phyloP scores from a whole-genome alignment of 1,284 basidiomycete genomes.

The Farysia itapuensis region DNA sequence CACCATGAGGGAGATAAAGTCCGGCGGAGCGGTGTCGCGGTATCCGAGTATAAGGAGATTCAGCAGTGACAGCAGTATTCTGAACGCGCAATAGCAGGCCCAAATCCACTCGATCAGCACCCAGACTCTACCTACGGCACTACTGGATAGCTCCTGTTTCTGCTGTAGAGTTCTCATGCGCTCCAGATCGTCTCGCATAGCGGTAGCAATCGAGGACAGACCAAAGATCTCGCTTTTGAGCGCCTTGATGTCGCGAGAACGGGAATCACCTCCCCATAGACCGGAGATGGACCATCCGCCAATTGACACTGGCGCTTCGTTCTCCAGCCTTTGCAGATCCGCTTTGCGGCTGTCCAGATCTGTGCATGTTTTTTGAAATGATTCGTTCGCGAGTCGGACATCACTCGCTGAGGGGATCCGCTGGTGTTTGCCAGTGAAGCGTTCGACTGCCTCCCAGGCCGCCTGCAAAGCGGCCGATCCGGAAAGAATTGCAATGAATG shows the following conservation, averaged over 20 bases:
- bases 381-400: conserved; percentile 18
- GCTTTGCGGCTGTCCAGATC: conserved; percentile 37
- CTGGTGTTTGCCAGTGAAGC: conserved; percentile 18
- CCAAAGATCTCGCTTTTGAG: conserved; percentile 60
- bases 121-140: conserved; percentile 54
- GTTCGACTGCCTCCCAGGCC: conserved; percentile 61
- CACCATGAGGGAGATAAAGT: conserved; percentile 56
- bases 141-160: conserved; percentile 54
- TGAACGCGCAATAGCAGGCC: conserved; percentile 60
- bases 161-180: conserved; percentile 53
- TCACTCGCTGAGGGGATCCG: conserved; percentile 21
- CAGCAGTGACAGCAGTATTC: conserved; percentile 26
- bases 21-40: conserved; percentile 53
- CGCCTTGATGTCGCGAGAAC: conserved; percentile 46
- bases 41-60: conserved; percentile 38
- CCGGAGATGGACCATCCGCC: conserved; percentile 13
- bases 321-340: conserved; percentile 32
- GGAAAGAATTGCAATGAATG: conserved; percentile 61
- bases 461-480: conserved; percentile 61
- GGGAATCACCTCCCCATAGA: conserved; percentile 24
- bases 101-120: conserved; percentile 58
- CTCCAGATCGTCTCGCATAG: conserved; percentile 60
- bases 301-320: conserved; percentile 2
- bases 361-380: conserved; percentile 35
- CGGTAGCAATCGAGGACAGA: conserved; percentile 58